These are phyloP conservation scores for Galerina sulciceps DNA, from an alignment of 768 basidiomycete species.

Conservation along the genomic window DNA sequence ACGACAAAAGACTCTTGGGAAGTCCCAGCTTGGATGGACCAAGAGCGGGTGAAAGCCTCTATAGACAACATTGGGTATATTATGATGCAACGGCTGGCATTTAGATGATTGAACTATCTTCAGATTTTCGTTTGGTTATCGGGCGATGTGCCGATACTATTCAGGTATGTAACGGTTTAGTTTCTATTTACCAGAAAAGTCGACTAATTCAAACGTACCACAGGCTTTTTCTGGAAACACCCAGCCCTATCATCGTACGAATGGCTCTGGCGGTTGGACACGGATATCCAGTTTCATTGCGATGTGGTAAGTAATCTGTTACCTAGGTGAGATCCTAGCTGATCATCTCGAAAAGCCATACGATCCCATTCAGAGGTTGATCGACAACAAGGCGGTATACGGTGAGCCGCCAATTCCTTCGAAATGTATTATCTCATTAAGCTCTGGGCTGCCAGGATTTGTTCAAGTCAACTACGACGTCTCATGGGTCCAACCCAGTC, in stretches of 20 bases:
- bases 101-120: not conserved
- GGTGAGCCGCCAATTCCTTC: slow-evolving; percentile 14
- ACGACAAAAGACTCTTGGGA: slow-evolving; percentile 28
- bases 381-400: slow-evolving; percentile 27
- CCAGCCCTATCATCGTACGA: slow-evolving; percentile 29
- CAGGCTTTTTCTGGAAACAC: slow-evolving; percentile 34
- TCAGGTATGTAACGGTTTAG: slow-evolving; percentile 23
- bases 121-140: slow-evolving; percentile 31
- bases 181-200: not conserved
- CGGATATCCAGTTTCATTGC: slow-evolving; percentile 36
- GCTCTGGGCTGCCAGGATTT: slow-evolving; percentile 19
- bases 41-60: slow-evolving; percentile 24
- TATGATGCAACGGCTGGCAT: not conserved
- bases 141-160: slow-evolving; percentile 34
- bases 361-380: slow-evolving; percentile 29
- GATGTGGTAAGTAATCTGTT: slow-evolving; percentile 26
- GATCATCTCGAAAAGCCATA: slow-evolving; percentile 22
- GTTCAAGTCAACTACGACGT: slow-evolving; percentile 30
- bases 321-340: not conserved
- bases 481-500: slow-evolving; percentile 30
- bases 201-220: not conserved
- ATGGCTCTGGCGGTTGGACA: slow-evolving; percentile 34
- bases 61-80: slow-evolving; percentile 26
- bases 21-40: slow-evolving; percentile 25
- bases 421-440: not conserved